Base-by-base conservation (phyloP, 306 rosid species). In the Dalbergia cultrata region DNA sequence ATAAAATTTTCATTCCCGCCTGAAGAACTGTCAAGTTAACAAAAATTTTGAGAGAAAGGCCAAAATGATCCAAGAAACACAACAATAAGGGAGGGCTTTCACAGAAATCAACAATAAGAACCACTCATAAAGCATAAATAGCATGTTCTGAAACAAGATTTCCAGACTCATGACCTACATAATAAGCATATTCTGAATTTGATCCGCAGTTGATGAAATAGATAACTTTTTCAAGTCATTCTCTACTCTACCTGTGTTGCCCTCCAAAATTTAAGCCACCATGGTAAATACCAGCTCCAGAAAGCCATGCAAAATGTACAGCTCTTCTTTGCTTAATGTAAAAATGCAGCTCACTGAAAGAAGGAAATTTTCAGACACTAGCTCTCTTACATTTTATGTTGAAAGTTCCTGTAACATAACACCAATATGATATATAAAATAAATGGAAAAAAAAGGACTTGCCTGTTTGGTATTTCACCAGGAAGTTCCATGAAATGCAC, bases 401-500 rank as follows among this genome's bases (percentile, higher is more conserved):
- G 43, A 69, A 45, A 14, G 67, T 49, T 64, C 64, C 33, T 35
- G 64, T 66, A 18, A n/a, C 14, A 67, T 41, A 62, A 65, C 8
- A 80, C 16, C 74, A 57, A 21, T 37, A 18, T 67, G 47, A 54
- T 5, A 37, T 37, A 37, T 37, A 37, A 37, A 39, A 49, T 13
- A 61, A 34, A 45, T 14, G 6, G 17, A 9, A 70, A 19, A 26
- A 52, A 63, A 6, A 43, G 21, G 65, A 84, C 86, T 90, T 89
- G 83, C 99, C 99, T 95, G 88, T 95, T 90, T 31, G 91, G 95
- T 84, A 95, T 90, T 81, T 95, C 97, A 10, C 99, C 98, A 14
- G 99, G 99, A 85, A 95, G 98, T 81, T 90, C 97, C 99, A 95
- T 95, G 86, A 95, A 95, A 89, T 89, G 98, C 75, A 95, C 97